A percentile compares a stretch with the other conserved stretches of the same genome.
phyloP scores from a whole-genome alignment of 306 rosid species.

The Comarum palustre region DNA sequence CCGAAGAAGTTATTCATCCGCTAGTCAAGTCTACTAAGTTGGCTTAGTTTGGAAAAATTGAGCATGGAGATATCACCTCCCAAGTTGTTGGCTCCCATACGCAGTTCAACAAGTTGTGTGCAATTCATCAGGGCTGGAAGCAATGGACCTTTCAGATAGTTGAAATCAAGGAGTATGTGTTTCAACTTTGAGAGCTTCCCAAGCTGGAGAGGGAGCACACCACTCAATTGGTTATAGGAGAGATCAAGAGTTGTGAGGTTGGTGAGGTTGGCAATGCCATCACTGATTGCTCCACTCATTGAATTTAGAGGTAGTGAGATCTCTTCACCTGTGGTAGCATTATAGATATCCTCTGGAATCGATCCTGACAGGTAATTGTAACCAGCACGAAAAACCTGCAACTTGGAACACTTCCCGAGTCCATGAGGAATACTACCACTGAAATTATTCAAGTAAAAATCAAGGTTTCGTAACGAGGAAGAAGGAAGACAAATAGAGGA shows the following conservation, averaged over 20 bases:
- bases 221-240: background rate
- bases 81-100: background rate
- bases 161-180: background rate
- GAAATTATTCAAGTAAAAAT: background rate
- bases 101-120: background rate
- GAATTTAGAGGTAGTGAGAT: background rate
- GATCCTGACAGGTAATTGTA: conserved; percentile 1
- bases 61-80: background rate
- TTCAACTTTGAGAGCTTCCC: conserved; percentile 13
- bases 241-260: background rate
- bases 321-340: background rate
- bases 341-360: background rate
- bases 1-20: background rate
- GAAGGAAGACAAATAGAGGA: conserved; percentile 1
- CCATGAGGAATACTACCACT: background rate
- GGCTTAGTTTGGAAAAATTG: background rate
- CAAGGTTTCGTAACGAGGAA: background rate
- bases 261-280: background rate
- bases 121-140: background rate
- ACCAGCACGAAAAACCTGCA: conserved; percentile 9
- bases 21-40: background rate
- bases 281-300: background rate
- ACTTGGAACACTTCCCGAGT: background rate
- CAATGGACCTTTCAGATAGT: background rate
- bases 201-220: background rate